Conservation (phyloP, 1,284 basidiomycete species). For the Rhodotorula mucilaginosa region DNA sequence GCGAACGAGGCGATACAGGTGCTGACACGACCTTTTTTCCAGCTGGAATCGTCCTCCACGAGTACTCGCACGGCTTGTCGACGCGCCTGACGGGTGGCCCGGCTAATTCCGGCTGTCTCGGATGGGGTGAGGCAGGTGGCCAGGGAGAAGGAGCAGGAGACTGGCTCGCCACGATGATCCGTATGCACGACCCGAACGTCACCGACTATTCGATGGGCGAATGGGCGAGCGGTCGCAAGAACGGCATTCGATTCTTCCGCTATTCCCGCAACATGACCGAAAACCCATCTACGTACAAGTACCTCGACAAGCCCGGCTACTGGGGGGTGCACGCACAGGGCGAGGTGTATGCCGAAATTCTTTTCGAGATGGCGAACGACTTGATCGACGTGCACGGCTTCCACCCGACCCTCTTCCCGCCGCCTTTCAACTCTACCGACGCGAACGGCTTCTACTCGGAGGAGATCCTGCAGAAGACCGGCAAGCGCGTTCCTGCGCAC, state of each 20-base stretch:
- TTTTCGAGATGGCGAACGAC: conserved; percentile 58
- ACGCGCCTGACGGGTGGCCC: conserved; percentile 93
- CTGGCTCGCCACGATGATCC: conserved; percentile 37
- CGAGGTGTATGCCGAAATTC: conserved; percentile 91
- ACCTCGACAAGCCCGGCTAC: conserved; percentile 88
- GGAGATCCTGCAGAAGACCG: conserved; percentile 39
- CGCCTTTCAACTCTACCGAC: conserved; percentile 55
- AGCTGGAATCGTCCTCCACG: conserved; percentile 46
- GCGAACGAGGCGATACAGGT: no score
- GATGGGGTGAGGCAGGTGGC: conserved; percentile 67
- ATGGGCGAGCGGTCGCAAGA: conserved; percentile 77
- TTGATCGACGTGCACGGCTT: conserved; percentile 72
- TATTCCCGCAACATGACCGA: conserved; percentile 65
- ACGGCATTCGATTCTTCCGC: conserved; percentile 81
- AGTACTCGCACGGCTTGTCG: conserved; percentile 74
- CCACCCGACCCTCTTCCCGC: conserved; percentile 75
- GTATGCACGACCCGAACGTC: conserved; percentile 32
- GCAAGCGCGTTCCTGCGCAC: conserved; percentile 71
- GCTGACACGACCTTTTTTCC: neutral
- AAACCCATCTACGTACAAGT: conserved; percentile 93
- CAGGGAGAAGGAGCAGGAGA: conserved; percentile 61
- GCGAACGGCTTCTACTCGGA: conserved; percentile 72
- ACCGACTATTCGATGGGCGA: conserved; percentile 68
- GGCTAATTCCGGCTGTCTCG: conserved; percentile 57
- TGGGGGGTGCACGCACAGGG: conserved; percentile 67